A percentile compares a stretch with the other conserved stretches of the same genome.
phyloP scores from a whole-genome alignment of 805 yeast genomes.

The Candida alai region DNA sequence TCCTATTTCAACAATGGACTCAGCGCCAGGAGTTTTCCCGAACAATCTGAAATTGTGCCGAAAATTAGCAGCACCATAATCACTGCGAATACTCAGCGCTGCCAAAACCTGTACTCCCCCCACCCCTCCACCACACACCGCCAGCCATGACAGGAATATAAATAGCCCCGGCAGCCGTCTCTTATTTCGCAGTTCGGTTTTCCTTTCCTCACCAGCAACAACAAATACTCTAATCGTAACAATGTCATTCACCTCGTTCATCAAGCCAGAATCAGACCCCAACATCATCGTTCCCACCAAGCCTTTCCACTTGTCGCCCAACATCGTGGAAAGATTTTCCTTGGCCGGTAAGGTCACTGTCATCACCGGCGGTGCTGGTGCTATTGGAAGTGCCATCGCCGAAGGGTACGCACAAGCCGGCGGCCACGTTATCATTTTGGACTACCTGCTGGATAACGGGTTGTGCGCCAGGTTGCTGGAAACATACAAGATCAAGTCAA shows the following conservation, averaged over 20 bases:
- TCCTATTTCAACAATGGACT: too few species aligned
- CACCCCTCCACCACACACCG: too few species aligned
- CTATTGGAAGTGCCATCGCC: conserved; percentile 33
- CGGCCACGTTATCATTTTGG: conserved; percentile 37
- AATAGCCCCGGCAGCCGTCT: too few species aligned
- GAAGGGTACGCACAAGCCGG: conserved; percentile 40
- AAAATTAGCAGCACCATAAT: too few species aligned
- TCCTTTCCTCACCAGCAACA: too few species aligned
- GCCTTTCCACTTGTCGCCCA: conserved; percentile 15
- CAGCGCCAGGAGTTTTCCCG: too few species aligned
- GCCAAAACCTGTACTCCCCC: too few species aligned
- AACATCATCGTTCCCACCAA: conserved; percentile 7
- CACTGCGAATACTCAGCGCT: too few species aligned
- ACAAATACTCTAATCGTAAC: too few species aligned
- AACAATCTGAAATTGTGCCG: too few species aligned
- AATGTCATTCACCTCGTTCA: conserved; percentile 9
- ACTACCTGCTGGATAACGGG: conserved; percentile 28
- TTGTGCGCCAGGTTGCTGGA: conserved; percentile 12
- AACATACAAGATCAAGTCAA: conserved; percentile 10
- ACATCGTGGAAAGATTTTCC: conserved; percentile 27
- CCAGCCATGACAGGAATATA: too few species aligned
- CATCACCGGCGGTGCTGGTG: conserved; percentile 38
- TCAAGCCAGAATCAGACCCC: conserved; percentile 11
- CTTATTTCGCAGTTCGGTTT: too few species aligned
- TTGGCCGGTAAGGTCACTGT: conserved; percentile 31